Base-by-base conservation (phyloP, 176 grass and related monocot genomes). In the Avena atlantica region DNA sequence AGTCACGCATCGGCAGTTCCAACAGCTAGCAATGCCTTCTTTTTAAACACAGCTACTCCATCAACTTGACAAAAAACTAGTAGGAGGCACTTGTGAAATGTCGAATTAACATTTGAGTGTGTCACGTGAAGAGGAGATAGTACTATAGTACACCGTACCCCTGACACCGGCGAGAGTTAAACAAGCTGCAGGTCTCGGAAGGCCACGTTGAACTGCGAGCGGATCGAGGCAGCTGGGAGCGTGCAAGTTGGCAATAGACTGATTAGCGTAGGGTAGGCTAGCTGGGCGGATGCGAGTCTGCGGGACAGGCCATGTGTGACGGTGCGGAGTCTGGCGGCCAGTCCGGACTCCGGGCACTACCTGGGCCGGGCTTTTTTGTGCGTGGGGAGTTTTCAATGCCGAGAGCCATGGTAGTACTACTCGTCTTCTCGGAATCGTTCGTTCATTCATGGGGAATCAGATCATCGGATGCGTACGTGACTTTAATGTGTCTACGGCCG, bases 231-330 rank as follows among this genome's bases (percentile, higher is more conserved):
- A 1, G 14, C 10, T 40, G 31, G 3, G 31, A 23, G 70, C 42
- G 40, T 19, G 57, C 36, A 51, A 51, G 40, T 24, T 61, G 81
- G 40, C 31, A 31, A 31, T 31, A 63, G 8, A 12, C 9, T 50
- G 47, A 77, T 19, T 21, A 49, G 56, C 21, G 5, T 42, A 42
- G 31, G 37, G 37, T 42, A 31, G 31, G 29, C 29, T 29, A 20
- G 29, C 29, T 29, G 29, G 29, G 29, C 29, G 45, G 55, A 80
- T 4, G 20, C 2, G 21, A 16, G 20, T 17, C 2, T 13, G 57
- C 29, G 76, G 67, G n/a, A 81, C 88, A 89, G 59, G 61, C 61
- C 79, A 83, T 62, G 88, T 62, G 88, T 82, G 83, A 36, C 8
- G 13, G 47, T 13, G 66, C 44, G 81, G 55, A 71, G n/a, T 55